Evolutionary conservation across 2,329 filamentous ascomycete species (phyloP).

Genomic region (Verticillium zaregamsianum): DNA sequence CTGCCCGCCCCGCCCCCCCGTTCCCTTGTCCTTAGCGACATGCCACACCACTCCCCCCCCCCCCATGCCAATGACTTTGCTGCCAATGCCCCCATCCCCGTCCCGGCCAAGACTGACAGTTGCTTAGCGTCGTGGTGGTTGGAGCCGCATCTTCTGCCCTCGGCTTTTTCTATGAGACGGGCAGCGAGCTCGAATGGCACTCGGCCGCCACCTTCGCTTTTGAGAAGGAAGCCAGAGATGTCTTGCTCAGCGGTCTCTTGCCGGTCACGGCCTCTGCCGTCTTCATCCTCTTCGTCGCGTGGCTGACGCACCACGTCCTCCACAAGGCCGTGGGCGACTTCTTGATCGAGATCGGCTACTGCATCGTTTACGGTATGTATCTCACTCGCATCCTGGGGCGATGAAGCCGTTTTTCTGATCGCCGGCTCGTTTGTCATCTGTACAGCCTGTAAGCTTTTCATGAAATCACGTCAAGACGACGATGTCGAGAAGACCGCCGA

Average conservation of each 20-base stretch:
- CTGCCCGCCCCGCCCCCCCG: neutral
- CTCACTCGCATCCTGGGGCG: neutral
- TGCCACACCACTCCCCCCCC: neutral
- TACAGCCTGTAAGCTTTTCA: neutral
- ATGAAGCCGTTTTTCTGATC: neutral
- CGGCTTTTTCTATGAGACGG: conserved; percentile 24
- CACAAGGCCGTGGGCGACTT: conserved; percentile 18
- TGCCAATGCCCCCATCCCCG: neutral
- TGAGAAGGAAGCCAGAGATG: conserved; percentile 24
- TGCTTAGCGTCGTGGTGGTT: conserved; percentile 18
- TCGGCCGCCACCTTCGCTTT: conserved; percentile 23
- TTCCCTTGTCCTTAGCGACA: neutral
- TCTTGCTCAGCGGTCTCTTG: conserved; percentile 22
- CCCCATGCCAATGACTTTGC: neutral
- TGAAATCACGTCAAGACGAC: neutral
- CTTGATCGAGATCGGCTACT: conserved; percentile 13
- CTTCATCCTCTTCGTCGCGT: conserved; percentile 16
- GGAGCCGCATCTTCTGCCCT: conserved; percentile 24
- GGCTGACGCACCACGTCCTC: conserved; percentile 17
- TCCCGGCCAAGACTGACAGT: neutral
- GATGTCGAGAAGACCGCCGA: neutral
- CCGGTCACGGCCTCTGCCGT: conserved; percentile 12
- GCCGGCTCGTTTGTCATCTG: too few species aligned
- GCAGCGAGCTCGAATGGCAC: conserved; percentile 26
- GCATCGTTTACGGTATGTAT: conserved; percentile 16